Evolutionary conservation across 2,329 filamentous ascomycete species (phyloP).

Genomic region (Fusarium subtropicale): DNA sequence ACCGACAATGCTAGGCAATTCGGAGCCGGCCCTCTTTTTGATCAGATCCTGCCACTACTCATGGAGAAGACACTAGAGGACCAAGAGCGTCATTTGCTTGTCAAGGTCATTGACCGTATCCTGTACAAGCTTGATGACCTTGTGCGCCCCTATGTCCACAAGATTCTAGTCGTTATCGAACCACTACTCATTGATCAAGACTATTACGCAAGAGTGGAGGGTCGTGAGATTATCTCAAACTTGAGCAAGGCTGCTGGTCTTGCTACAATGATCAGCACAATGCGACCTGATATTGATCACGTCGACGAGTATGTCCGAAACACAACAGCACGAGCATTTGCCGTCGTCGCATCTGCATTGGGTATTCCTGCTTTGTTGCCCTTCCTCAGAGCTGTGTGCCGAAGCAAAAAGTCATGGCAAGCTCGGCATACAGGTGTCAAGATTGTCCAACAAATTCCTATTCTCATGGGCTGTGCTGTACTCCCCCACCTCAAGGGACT

Average conservation of each 20-base stretch:
- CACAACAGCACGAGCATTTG: constrained; percentile 95
- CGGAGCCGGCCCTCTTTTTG: constrained; percentile 92
- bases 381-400: constrained; percentile 94
- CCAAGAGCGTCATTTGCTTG: constrained; percentile 95
- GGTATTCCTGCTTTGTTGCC: constrained; percentile 95
- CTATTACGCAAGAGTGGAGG: constrained; percentile 98
- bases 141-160: constrained; percentile 95
- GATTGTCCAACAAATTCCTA: constrained; percentile 98
- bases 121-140: constrained; percentile 98
- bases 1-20: constrained; percentile 98
- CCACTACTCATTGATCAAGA: constrained; percentile 99
- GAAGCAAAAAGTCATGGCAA: constrained; percentile 99
- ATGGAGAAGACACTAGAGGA: constrained; percentile 99
- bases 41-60: constrained; percentile 93
- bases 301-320: constrained; percentile 98
- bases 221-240: constrained; percentile 98
- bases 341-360: constrained; percentile 94
- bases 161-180: constrained; percentile 98
- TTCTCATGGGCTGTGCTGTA: constrained; percentile 97
- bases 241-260: constrained; percentile 95
- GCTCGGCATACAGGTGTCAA: constrained; percentile 98
- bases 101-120: constrained; percentile 99
- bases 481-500: constrained; percentile 94
- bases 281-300: constrained; percentile 98
- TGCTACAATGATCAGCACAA: constrained; percentile 99